These are phyloP conservation scores for Pyricularia pennisetigena DNA, from an alignment of 2,329 filamentous ascomycete species.

Conservation along the genomic window DNA sequence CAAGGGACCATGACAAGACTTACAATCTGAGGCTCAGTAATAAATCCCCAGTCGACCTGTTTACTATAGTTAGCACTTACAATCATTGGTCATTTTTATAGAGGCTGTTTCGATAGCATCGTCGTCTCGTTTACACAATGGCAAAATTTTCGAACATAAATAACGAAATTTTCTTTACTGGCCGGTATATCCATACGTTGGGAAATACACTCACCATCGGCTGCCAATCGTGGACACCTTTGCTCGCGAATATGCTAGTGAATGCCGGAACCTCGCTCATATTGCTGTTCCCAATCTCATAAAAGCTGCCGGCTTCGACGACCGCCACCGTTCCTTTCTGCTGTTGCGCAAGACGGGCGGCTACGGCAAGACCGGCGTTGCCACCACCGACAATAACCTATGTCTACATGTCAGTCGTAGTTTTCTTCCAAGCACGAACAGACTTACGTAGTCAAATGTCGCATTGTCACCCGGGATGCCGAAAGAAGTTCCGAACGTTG, in stretches of 20 bases:
- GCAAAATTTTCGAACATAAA: neutral
- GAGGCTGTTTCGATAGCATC: neutral
- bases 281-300: constrained; percentile 16
- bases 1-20: constrained; percentile 13
- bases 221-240: neutral
- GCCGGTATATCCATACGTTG: neutral
- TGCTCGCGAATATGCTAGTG: neutral
- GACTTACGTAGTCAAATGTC: neutral
- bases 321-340: constrained; percentile 20
- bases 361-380: neutral
- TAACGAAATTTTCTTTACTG: neutral
- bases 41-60: constrained; percentile 17
- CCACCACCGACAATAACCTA: neutral
- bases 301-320: constrained; percentile 25
- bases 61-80: neutral
- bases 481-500: neutral
- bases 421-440: neutral
- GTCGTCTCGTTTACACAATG: neutral
- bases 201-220: neutral
- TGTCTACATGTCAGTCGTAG: neutral
- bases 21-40: constrained; percentile 16
- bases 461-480: neutral
- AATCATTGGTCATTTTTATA: neutral
- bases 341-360: neutral
- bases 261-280: constrained; percentile 11